Evolutionary conservation across 2,329 filamentous ascomycete genomes (phyloP).

Genomic region (Trichoderma endophyticum): DNA sequence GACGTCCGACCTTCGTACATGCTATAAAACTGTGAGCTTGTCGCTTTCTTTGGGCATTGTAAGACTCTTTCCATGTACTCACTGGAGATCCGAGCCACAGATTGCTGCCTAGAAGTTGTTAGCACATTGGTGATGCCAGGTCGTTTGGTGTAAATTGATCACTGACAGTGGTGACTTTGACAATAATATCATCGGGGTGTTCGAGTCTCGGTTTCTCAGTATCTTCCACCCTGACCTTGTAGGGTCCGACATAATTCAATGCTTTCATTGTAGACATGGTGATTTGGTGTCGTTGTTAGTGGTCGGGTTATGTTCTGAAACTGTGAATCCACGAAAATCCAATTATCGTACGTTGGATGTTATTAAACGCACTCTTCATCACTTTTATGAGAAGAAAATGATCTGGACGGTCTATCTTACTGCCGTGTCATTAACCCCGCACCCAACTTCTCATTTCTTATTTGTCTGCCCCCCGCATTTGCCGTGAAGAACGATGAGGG

Average conservation of each 20-base stretch:
- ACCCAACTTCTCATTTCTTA: neutral
- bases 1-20: neutral
- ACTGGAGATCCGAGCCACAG: neutral
- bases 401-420: neutral
- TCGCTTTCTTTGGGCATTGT: neutral
- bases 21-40: neutral
- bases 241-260: neutral
- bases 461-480: neutral
- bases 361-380: neutral
- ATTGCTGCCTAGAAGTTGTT: neutral
- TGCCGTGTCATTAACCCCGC: neutral
- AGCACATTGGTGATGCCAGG: neutral
- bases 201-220: neutral
- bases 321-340: neutral
- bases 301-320: neutral
- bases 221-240: neutral
- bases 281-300: neutral
- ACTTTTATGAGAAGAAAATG: neutral
- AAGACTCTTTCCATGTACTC: neutral
- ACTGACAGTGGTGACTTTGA: neutral
- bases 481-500: neutral
- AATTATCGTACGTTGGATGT: neutral
- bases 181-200: neutral
- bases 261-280: neutral
- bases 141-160: neutral